Evolutionary conservation across 805 yeast species (phyloP), one percentile per base, ranked within the genome.

Genomic region (Cyberlindnera xylosilytica): DNA sequence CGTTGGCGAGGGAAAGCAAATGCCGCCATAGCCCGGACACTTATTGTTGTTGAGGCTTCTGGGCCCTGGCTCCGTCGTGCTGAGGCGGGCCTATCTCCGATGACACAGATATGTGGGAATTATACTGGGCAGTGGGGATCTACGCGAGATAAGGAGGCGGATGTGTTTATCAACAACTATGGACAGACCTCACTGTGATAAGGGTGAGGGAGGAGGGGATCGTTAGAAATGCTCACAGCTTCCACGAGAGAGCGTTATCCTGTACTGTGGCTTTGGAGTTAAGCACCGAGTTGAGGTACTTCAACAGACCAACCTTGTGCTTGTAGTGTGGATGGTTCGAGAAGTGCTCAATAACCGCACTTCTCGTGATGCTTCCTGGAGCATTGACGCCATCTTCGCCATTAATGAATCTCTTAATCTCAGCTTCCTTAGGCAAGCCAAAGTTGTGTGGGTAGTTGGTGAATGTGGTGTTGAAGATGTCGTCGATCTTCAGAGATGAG

Each of bases 341-440:
- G 61, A 91, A 90, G 61, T 81, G 79, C 45, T 76, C 74, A 48
- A 81, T 47, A 6, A 86, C 83, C 52, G 86, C 95, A 36, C 66
- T 63, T 46, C 76, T 80, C 2, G 91, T 80, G 15, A 82, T 36
- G 6, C 41, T 9, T 6, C 46, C 50, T 9, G 38, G 34, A 2
- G 34, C 18, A 9, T 29, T 24, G 5, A 33, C 65, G 19, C 79
- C 79, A 60, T 79, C 87, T 43, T 73, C 72, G 16, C 95, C 95
- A 23, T 78, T 77, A 42, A 90, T 78, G 62, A 75, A 87, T 38
- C 69, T 68, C 54, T 74, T 75, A 44, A 91, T 72, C 46, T 79
- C 84, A 28, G 60, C 49, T 63, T 85, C 87, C 11, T 78, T 69
- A 39, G 98, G 98, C 51, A 93, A 72, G 23, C 95, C 96, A 73